Percentiles rank a stretch among this genome's conserved stretches.
phyloP scores from a whole-genome alignment of 1,284 basidiomycete species.

The Cryptococcus sp. region DNA sequence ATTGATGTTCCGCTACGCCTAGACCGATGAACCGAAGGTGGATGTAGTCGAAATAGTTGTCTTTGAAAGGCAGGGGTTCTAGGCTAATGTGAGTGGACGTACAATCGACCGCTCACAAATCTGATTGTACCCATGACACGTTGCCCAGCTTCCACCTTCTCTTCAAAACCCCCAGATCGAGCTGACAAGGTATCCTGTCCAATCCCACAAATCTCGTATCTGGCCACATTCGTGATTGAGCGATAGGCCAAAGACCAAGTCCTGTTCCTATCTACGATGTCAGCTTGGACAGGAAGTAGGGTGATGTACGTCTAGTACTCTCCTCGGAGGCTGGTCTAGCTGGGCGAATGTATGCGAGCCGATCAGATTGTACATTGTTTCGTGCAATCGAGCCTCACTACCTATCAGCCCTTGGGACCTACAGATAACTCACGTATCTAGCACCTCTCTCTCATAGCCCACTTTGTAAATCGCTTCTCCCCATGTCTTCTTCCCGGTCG shows the following conservation, averaged over 20 bases:
- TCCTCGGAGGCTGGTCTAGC: constrained; percentile 23
- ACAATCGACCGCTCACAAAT: constrained; percentile 36
- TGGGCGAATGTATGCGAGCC: constrained; percentile 35
- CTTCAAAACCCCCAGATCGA: constrained; percentile 27
- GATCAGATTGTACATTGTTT: constrained; percentile 36
- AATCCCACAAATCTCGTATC: constrained; percentile 37
- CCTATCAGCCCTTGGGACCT: background rate
- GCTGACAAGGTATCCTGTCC: constrained; percentile 39
- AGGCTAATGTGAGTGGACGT: constrained; percentile 1
- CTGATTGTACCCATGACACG: constrained; percentile 37
- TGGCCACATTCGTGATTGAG: constrained; percentile 40
- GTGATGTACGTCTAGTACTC: constrained; percentile 34
- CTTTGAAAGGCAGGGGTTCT: constrained; percentile 37
- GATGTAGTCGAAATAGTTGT: constrained; percentile 45
- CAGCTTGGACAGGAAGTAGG: background rate
- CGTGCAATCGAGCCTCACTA: constrained; percentile 42
- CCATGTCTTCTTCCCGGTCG: constrained; percentile 10
- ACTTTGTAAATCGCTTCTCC: constrained; percentile 30
- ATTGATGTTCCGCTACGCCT: constrained; percentile 42
- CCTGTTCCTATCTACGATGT: constrained; percentile 40
- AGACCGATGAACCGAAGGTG: constrained; percentile 45
- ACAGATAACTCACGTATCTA: constrained; percentile 34
- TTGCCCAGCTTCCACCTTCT: constrained; percentile 35
- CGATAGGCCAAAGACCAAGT: constrained; percentile 43
- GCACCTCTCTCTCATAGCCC: constrained; percentile 41